phyloP scores from a whole-genome alignment of 2,329 filamentous ascomycete genomes.

The Fusarium nanum region DNA sequence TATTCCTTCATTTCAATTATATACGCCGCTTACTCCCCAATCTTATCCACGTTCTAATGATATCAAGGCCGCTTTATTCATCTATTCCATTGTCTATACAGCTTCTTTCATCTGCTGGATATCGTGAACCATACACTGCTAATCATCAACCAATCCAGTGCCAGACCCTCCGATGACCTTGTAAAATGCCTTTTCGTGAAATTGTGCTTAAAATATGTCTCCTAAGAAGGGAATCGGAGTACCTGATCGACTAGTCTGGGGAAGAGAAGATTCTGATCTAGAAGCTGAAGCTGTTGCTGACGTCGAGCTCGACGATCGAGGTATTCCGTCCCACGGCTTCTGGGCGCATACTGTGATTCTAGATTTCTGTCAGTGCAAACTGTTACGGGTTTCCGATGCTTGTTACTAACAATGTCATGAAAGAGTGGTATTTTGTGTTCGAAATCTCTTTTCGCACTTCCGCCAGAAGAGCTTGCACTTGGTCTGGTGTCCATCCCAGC shows the following conservation, averaged over 20 bases:
- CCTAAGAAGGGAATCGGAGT: background rate
- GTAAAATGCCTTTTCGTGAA: background rate
- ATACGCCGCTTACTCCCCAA: background rate
- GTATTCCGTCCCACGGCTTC: slow-evolving; percentile 27
- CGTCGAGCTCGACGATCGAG: slow-evolving; percentile 20
- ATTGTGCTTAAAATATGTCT: slow-evolving; percentile 5
- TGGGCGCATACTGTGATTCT: slow-evolving; percentile 37
- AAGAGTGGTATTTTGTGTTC: slow-evolving; percentile 42
- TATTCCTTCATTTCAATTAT: background rate
- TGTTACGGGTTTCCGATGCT: fast-evolving
- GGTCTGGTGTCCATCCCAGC: slow-evolving; percentile 35
- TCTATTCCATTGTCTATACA: background rate
- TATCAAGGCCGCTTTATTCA: background rate
- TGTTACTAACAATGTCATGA: slow-evolving; percentile 41
- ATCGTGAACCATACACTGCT: background rate
- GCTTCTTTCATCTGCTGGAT: background rate
- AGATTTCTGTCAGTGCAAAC: background rate
- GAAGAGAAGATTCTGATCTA: slow-evolving; percentile 23
- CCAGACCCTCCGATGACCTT: background rate
- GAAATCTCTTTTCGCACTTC: slow-evolving; percentile 39
- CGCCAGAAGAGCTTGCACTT: slow-evolving; percentile 30
- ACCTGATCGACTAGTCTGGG: background rate
- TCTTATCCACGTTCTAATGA: background rate
- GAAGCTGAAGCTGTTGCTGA: slow-evolving; percentile 22
- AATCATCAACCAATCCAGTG: background rate